Base-by-base conservation (phyloP, 768 basidiomycete genomes). In the Boletus vinaceobasis region DNA sequence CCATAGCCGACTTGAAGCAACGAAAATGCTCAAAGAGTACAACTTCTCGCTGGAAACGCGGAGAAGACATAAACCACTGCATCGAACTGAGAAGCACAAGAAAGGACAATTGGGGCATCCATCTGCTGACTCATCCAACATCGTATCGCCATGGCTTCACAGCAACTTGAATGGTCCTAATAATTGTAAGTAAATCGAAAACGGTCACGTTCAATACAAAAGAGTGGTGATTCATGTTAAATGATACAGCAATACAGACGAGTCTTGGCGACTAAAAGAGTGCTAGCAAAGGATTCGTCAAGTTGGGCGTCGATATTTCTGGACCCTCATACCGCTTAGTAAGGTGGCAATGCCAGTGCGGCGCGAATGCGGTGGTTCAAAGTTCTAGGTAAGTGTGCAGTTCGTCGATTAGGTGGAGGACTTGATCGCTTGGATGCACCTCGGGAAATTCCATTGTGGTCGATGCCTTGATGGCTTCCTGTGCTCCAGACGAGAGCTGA, bases 351-450 rank as follows among this genome's bases (percentile, higher is more conserved):
- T 38, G 29, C 5, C 15, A 21, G 29, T 45, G 57, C 47, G 46
- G 55, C 42, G 46, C 27, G 27, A 40, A 29, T 39, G 32, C 33
- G 42, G 53, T 7, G 43, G 36, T 39, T 57, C 48, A 54, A 40
- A 66, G 31, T 21, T 53, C 61, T 3, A 70, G 56, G 52, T 53
- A 62, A 14, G 63, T 26, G 9, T 68, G 56, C 32, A 70, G 23
- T 50, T 67, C 68, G 43, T 70, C 61, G 43, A 67, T 56, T 21
- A 60, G 50, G 37, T 55, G 44, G 14, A 59, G 47, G 23, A 36
- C 46, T 38, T 23, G 45, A 38, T 50, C 42, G 11, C 40, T 32
- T 26, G 45, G 14, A 36, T 50, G 19, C 21, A n/a, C 27, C 31
- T 50, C 44, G 21, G 57, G 19, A 29, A 32, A n/a, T 27, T 27